Conservation (phyloP, 2,329 filamentous ascomycete species). For the Bipolaris zeicola region DNA sequence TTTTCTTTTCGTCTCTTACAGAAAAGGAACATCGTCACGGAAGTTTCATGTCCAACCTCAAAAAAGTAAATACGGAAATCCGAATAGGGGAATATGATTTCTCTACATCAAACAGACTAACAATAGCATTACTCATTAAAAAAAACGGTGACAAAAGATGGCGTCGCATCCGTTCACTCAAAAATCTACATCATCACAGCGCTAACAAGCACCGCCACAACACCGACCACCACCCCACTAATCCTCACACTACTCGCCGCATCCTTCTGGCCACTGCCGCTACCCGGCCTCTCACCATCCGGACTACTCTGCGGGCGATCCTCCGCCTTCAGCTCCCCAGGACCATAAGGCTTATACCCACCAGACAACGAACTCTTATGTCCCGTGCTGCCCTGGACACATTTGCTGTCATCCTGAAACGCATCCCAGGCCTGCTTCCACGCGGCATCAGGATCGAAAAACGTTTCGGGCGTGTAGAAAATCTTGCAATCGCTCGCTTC, state of each 20-base stretch:
- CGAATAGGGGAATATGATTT: neutral
- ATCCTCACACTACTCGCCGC: conserved; percentile 2
- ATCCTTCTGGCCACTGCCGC: neutral
- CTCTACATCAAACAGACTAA: neutral
- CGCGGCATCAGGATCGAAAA: conserved; percentile 54
- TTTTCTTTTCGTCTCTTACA: neutral
- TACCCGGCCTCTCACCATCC: neutral
- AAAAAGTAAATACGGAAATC: neutral
- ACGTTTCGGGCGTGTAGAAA: conserved; percentile 63
- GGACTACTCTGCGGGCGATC: conserved; percentile 20
- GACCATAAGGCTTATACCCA: conserved; percentile 34
- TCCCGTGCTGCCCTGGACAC: conserved; percentile 31
- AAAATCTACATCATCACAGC: conserved; percentile 11
- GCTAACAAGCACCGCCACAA: conserved; percentile 9
- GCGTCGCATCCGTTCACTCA: neutral
- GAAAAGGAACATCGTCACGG: too few relatives aligned
- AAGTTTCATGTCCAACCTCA: neutral
- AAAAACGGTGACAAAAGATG: neutral
- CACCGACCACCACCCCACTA: conserved; percentile 1
- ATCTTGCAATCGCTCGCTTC: conserved; percentile 66
- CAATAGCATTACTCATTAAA: neutral
- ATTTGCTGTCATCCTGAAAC: conserved; percentile 24
- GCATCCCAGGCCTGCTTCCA: conserved; percentile 54
- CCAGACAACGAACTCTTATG: conserved; percentile 34
- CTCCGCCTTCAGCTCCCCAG: conserved; percentile 22